Evolutionary conservation across 345 rosid species (phyloP).

Genomic region (Ceriops tagal): DNA sequence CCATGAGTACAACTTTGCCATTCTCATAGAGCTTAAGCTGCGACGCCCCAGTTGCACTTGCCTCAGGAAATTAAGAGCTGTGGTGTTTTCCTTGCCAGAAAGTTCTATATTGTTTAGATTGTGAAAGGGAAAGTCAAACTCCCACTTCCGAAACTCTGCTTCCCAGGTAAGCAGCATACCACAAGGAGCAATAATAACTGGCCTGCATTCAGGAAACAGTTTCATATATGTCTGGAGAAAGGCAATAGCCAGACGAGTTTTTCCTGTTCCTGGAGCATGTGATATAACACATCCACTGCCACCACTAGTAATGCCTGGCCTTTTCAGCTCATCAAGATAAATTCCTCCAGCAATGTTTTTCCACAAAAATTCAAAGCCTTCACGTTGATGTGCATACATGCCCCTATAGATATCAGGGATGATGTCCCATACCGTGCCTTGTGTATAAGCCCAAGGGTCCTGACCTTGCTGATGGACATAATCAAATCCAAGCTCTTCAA

Average conservation of each 20-base stretch:
- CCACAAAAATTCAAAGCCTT: constrained; percentile 86
- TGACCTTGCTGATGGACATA: constrained; percentile 1
- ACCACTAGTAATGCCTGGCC: constrained; percentile 20
- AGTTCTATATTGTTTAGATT: constrained; percentile 48
- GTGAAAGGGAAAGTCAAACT: constrained; percentile 48
- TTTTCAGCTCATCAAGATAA: constrained; percentile 40
- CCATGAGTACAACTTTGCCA: constrained; percentile 69
- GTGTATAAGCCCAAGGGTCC: background rate
- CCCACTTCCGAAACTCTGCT: constrained; percentile 72
- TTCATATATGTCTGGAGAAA: constrained; percentile 54
- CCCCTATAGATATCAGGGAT: constrained; percentile 49
- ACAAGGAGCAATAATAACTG: constrained; percentile 68
- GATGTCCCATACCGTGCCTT: constrained; percentile 65
- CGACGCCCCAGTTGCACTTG: constrained; percentile 7
- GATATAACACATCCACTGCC: constrained; percentile 71
- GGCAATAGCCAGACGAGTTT: constrained; percentile 64
- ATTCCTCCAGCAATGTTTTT: constrained; percentile 61
- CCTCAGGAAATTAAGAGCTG: constrained; percentile 23
- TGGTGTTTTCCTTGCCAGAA: constrained; percentile 39
- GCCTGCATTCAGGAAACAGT: constrained; percentile 48
- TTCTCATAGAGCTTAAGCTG: constrained; percentile 23
- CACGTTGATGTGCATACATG: constrained; percentile 66
- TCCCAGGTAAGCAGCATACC: constrained; percentile 82
- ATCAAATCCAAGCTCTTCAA: constrained; percentile 19
- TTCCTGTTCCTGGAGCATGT: constrained; percentile 88